Percentiles rank a stretch among this genome's conserved stretches.
Conservation (phyloP, 2,329 filamentous ascomycete genomes). For the Cladophialophora exuberans region DNA sequence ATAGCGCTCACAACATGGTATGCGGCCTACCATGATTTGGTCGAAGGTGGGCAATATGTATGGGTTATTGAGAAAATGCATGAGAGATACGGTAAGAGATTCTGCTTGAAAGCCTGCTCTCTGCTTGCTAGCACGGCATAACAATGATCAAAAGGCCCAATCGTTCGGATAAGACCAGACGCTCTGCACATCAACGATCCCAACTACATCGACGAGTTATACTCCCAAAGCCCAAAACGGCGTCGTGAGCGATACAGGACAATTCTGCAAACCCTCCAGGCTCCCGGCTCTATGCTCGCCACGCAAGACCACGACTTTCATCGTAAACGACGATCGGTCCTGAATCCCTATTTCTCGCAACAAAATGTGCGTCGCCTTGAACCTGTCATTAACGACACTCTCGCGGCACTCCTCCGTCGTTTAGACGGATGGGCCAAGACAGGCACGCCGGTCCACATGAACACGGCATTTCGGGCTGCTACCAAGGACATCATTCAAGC, state of each 20-base stretch:
- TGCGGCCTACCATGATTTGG: neutral
- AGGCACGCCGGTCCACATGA: neutral
- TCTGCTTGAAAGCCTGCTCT: neutral
- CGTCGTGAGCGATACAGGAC: slow-evolving; percentile 1
- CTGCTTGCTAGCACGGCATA: too few species aligned
- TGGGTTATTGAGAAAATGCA: slow-evolving; percentile 3
- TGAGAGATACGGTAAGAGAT: neutral
- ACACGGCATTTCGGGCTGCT: neutral
- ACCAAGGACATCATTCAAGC: slow-evolving; percentile 1
- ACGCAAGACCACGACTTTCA: neutral
- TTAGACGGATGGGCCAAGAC: neutral
- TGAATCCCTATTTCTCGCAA: slow-evolving; percentile 3
- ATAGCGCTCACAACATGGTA: neutral
- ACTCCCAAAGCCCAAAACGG: neutral
- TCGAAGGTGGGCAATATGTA: neutral
- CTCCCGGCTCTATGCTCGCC: slow-evolving; percentile 1
- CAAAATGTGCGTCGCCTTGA: slow-evolving; percentile 2
- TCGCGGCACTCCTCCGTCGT: neutral
- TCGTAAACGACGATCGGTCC: neutral
- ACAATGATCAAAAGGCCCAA: neutral
- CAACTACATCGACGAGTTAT: neutral
- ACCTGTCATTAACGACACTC: neutral
- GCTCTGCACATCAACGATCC: neutral
- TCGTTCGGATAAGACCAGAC: neutral
- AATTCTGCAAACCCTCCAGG: neutral